These are phyloP conservation scores for Pulveroboletus sp. DNA, from an alignment of 768 basidiomycete genomes.

Conservation along the genomic window DNA sequence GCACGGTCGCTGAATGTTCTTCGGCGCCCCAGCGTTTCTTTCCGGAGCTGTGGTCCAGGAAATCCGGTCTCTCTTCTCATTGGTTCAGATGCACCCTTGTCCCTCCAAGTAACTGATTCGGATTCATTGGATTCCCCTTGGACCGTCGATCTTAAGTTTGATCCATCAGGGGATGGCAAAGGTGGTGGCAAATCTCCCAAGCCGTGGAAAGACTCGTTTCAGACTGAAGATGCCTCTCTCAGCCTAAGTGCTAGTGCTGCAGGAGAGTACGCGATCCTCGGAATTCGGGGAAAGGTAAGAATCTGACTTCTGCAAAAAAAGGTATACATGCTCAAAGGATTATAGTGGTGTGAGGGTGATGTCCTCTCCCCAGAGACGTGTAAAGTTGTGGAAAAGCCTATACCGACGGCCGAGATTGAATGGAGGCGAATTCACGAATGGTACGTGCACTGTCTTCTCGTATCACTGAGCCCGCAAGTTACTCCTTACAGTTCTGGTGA, in stretches of 20 bases:
- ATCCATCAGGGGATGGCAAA: conserved; percentile 45
- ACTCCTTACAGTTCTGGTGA: conserved; percentile 69
- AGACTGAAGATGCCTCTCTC: conserved; percentile 47
- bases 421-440: conserved; percentile 92
- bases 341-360: conserved; percentile 72
- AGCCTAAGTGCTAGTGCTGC: conserved; percentile 54
- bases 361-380: conserved; percentile 83
- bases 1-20: conserved; percentile 68
- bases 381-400: conserved; percentile 68
- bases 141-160: conserved; percentile 62
- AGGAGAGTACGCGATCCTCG: conserved; percentile 73
- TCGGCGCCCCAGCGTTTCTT: conserved; percentile 66
- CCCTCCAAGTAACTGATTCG: conserved; percentile 49
- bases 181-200: conserved; percentile 42
- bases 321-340: conserved; percentile 4
- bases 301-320: neutral
- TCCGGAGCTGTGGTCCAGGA: conserved; percentile 72
- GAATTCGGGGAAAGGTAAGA: conserved; percentile 65
- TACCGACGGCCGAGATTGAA: conserved; percentile 81
- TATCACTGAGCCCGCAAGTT: conserved; percentile 3
- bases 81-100: conserved; percentile 59
- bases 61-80: conserved; percentile 68
- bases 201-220: conserved; percentile 63
- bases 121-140: conserved; percentile 68
- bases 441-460: conserved; percentile 36